These are phyloP conservation scores for Dicorynia guianensis DNA, from an alignment of 306 rosid species.

Conservation along the genomic window DNA sequence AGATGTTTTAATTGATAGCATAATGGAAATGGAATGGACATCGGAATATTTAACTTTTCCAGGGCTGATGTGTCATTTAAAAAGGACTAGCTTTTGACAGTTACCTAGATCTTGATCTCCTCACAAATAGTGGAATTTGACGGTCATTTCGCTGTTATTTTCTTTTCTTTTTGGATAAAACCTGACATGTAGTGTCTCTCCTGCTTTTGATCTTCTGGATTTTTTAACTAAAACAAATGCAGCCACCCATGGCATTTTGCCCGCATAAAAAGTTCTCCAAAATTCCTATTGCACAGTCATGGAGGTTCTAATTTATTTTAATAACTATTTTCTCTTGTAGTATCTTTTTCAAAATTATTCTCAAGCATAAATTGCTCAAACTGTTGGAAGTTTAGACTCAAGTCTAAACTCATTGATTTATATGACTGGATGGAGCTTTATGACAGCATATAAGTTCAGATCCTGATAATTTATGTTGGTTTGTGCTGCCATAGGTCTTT, in stretches of 20 bases:
- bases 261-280: neutral
- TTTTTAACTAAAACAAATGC: neutral
- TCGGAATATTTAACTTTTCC: neutral
- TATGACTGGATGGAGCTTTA: neutral
- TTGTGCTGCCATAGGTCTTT: too few relatives aligned
- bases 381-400: neutral
- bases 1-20: neutral
- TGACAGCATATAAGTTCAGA: too few relatives aligned
- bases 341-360: neutral
- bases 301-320: neutral
- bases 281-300: neutral
- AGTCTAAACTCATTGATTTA: neutral
- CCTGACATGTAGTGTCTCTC: neutral
- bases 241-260: conserved; percentile 2
- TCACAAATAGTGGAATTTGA: neutral
- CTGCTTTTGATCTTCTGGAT: neutral
- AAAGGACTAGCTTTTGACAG: neutral
- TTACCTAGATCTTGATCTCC: neutral
- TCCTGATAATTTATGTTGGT: too few relatives aligned
- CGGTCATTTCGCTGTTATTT: neutral
- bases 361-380: neutral
- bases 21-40: neutral
- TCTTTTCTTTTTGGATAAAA: neutral
- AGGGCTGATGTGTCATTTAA: neutral
- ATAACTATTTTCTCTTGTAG: neutral